Conservation (phyloP, 2,329 filamentous ascomycete species). For the Tolypocladium guangdongense region DNA sequence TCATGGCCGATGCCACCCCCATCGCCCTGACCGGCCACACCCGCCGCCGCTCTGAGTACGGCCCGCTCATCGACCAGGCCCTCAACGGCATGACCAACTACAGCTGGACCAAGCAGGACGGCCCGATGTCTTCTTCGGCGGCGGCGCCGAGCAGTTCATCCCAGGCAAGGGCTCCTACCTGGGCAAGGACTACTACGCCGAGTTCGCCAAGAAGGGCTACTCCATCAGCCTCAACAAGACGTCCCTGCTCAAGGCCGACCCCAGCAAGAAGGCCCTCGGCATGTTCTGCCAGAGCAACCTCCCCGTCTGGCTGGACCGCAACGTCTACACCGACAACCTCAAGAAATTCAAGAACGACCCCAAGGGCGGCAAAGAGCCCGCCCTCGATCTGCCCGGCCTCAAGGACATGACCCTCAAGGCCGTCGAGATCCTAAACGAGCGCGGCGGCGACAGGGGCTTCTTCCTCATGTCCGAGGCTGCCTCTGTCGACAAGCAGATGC, state of each 20-base stretch:
- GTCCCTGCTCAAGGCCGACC: slow-evolving; percentile 46
- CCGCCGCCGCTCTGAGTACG: slow-evolving; percentile 57
- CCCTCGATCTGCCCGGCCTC: slow-evolving; percentile 67
- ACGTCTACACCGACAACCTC: slow-evolving; percentile 66
- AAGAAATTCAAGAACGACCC: slow-evolving; percentile 56
- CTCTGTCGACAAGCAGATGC: slow-evolving; percentile 86
- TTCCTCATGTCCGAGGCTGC: slow-evolving; percentile 84
- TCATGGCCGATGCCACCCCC: slow-evolving; percentile 72
- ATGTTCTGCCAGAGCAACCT: slow-evolving; percentile 68
- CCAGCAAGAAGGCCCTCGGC: slow-evolving; percentile 56
- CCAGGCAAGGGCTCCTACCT: slow-evolving; percentile 52
- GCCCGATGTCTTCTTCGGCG: slow-evolving; percentile 74
- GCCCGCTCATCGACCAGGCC: slow-evolving; percentile 62
- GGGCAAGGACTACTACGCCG: slow-evolving; percentile 68
- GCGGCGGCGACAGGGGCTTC: slow-evolving; percentile 61
- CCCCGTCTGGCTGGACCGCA: slow-evolving; percentile 78
- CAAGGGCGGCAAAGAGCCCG: slow-evolving; percentile 49
- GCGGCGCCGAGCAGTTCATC: slow-evolving; percentile 72
- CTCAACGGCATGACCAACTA: slow-evolving; percentile 70
- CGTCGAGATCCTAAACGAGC: slow-evolving; percentile 62
- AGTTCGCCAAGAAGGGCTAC: slow-evolving; percentile 65
- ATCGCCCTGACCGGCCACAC: slow-evolving; percentile 66
- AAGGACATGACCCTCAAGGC: slow-evolving; percentile 89
- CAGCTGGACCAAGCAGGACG: slow-evolving; percentile 64
- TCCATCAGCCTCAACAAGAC: slow-evolving; percentile 65